phyloP scores from a whole-genome alignment of 1,284 basidiomycete species.

The Moesziomyces sp. region DNA sequence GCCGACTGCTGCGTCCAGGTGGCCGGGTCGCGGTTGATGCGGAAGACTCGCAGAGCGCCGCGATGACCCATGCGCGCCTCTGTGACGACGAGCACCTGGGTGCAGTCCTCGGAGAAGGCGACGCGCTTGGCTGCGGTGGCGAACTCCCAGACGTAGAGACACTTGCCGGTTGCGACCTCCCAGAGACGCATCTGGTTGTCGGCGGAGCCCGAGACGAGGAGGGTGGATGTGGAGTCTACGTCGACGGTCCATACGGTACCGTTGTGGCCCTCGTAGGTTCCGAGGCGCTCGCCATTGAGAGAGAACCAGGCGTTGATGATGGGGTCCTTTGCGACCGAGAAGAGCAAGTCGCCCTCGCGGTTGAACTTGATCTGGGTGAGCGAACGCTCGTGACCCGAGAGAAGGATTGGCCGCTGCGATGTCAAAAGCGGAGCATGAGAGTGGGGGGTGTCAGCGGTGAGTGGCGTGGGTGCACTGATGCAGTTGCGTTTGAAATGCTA shows the following conservation, averaged over 20 bases:
- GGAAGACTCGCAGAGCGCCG: constrained; percentile 80
- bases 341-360: constrained; percentile 92
- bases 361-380: constrained; percentile 84
- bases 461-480: neutral
- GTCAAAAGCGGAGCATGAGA: neutral
- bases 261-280: constrained; percentile 96
- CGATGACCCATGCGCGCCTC: constrained; percentile 92
- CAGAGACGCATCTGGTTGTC: constrained; percentile 94
- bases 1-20: constrained; percentile 58
- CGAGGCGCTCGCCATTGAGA: constrained; percentile 97
- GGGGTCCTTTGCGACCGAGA: constrained; percentile 95
- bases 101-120: constrained; percentile 80
- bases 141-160: constrained; percentile 85
- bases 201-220: constrained; percentile 83
- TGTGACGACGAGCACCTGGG: constrained; percentile 81
- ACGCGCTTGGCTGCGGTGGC: constrained; percentile 97
- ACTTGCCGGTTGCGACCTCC: constrained; percentile 89
- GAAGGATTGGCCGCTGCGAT: constrained; percentile 65
- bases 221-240: constrained; percentile 86
- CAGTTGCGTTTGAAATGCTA: neutral
- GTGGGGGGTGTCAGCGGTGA: constrained; percentile 13
- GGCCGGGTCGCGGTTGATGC: constrained; percentile 71
- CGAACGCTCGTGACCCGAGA: constrained; percentile 92
- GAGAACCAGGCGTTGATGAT: constrained; percentile 97
- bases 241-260: constrained; percentile 97